Evolutionary conservation across 441 rosid genomes (phyloP).

Genomic region (Hypseocharis bilobata): DNA sequence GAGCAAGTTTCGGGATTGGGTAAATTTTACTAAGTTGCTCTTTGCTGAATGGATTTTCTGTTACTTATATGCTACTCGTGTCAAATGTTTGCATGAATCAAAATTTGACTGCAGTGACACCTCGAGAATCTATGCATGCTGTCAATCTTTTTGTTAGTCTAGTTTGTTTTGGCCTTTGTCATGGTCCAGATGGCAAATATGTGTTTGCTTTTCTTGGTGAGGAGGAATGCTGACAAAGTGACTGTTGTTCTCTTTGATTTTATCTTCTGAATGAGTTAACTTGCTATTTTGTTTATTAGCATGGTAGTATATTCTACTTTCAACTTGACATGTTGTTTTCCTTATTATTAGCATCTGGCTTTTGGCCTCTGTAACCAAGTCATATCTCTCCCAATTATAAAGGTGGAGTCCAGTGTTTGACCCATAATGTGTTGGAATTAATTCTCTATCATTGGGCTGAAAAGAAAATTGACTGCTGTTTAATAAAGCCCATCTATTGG

Average conservation of each 20-base stretch:
- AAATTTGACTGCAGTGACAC: not conserved
- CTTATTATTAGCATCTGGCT: not conserved
- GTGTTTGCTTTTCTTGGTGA: not conserved
- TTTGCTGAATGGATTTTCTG: not conserved
- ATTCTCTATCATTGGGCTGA: not conserved
- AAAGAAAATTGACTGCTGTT: not conserved
- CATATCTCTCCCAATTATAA: not conserved
- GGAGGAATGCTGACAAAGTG: not conserved
- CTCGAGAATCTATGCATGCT: not conserved
- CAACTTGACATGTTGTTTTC: not conserved
- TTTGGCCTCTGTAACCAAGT: not conserved
- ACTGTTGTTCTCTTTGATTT: not conserved
- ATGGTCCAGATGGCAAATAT: not conserved
- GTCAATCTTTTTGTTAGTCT: not conserved
- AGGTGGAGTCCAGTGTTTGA: not conserved
- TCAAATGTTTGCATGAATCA: not conserved
- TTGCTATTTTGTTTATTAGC: not conserved
- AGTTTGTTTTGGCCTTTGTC: not conserved
- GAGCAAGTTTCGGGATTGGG: not conserved
- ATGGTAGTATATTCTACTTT: not conserved
- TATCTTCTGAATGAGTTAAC: not conserved
- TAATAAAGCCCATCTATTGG: not conserved
- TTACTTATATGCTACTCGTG: not conserved
- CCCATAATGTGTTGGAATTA: not conserved
- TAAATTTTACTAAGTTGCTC: not conserved